Evolutionary conservation across 164 flowering plant genomes (phyloP), one percentile per base, ranked within the genome.

Genomic region (Magnolia officinalis): DNA sequence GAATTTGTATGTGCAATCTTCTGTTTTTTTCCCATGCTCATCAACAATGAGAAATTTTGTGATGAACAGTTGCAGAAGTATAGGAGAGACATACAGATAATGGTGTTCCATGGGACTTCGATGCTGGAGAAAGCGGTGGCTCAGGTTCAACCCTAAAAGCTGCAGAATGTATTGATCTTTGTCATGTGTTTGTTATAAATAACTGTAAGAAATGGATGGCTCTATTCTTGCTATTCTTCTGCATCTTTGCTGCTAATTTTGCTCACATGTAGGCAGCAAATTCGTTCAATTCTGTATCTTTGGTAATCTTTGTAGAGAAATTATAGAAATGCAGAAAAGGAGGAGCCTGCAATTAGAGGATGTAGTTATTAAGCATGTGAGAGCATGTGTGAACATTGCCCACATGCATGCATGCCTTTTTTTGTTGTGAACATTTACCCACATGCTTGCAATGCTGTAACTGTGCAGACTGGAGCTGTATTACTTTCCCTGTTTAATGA

Each of bases 121-220:
- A 87, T 96, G 95, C 83, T 96, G 10, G 96, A 90, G 84, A 96
- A 90, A 83, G 82, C 77, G 67, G 89, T 93, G 74, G 83, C 63
- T 26, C 76, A 19, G 49, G 13, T 63, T 11, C 10, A 45, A 29
- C 24, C 37, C 21, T 74, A 4, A 64, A 21, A 29, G 58, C 31
- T 13, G 66, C 13, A 45, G 37, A 45, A 6, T 69, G 51, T 31
- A 9, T 50, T 24, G 55, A 16, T 72, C 11, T 16, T 5, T 45
- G 24, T 19, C 18, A 55, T 69, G 37, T 19, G 16, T 67, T 68
- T 58, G 37, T 5, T 50, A 24, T 18, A 45, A 16, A 16, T 55
- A 55, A 16, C 61, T 11, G 61, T 55, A 55, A 16, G 18, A 55
- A 55, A 55, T 55, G 61, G 61, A 14, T 55, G 4, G 45, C 24